Conservation (phyloP, 2,329 filamentous ascomycete species). For the Colletotrichum cereale region DNA sequence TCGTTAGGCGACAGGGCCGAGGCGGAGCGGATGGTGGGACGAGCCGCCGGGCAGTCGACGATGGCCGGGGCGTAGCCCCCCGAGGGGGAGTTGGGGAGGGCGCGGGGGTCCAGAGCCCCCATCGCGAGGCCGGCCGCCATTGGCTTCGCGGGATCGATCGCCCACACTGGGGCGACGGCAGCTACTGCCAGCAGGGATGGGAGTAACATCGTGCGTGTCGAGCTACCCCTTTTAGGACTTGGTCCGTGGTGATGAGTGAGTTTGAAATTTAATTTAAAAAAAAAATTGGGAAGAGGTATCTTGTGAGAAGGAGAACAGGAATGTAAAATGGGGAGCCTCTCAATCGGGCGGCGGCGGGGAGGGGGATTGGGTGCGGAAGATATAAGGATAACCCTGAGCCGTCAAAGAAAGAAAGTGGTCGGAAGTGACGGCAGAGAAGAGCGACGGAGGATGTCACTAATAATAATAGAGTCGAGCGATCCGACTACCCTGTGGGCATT, state of each 20-base stretch:
- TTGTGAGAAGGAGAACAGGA: not conserved
- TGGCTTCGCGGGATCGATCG: constrained; percentile 41
- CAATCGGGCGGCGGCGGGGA: not conserved
- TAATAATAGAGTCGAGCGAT: constrained; percentile 30
- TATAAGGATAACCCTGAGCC: not conserved
- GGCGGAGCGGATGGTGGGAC: constrained; percentile 77
- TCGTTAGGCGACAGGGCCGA: constrained; percentile 75
- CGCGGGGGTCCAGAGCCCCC: constrained; percentile 44
- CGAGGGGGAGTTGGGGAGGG: constrained; percentile 53
- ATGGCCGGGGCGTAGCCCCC: constrained; percentile 78
- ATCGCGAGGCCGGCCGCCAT: constrained; percentile 33
- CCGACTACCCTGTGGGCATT: constrained; percentile 11
- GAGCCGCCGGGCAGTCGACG: constrained; percentile 76
- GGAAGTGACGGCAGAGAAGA: not conserved
- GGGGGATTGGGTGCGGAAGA: constrained; percentile 1
- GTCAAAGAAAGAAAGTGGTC: not conserved
- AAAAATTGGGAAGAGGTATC: not conserved
- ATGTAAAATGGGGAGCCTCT: not conserved
- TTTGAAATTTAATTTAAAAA: no score
- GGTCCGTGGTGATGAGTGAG: not conserved
- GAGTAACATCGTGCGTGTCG: constrained; percentile 21
- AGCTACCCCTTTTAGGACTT: not conserved
- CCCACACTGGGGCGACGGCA: constrained; percentile 49
- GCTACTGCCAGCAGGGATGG: constrained; percentile 29
- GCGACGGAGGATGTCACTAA: constrained; percentile 13